Evolutionary conservation across 208 protist genomes (phyloP).

Genomic region (Lotmaria passim): DNA sequence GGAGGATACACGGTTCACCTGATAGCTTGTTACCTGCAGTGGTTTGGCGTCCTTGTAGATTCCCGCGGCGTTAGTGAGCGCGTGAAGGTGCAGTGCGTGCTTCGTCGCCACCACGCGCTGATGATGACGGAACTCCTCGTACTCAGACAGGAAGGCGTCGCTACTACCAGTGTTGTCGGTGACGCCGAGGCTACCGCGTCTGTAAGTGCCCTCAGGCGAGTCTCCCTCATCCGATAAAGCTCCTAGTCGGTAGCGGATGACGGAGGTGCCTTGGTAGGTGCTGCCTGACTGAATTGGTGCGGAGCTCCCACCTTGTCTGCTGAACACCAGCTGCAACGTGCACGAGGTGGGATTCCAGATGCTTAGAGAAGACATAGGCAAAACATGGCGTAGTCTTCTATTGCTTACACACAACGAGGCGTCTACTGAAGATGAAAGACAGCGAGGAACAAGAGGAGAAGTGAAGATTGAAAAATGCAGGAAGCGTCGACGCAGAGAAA

Average conservation of each 20-base stretch:
- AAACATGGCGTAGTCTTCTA: too few species aligned
- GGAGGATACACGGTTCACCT: slow-evolving; percentile 34
- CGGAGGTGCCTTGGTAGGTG: slow-evolving; percentile 54
- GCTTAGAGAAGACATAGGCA: slow-evolving; percentile 22
- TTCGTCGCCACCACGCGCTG: slow-evolving; percentile 8
- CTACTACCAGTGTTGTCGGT: neutral
- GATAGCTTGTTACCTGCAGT: slow-evolving; percentile 47
- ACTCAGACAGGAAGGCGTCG: slow-evolving; percentile 5
- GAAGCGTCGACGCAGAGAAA: too few species aligned
- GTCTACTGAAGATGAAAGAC: too few species aligned
- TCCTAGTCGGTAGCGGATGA: slow-evolving; percentile 71
- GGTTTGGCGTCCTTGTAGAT: slow-evolving; percentile 35
- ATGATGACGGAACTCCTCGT: slow-evolving; percentile 22
- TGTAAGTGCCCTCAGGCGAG: slow-evolving; percentile 4
- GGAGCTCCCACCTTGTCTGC: slow-evolving; percentile 4
- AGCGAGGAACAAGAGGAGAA: too few species aligned
- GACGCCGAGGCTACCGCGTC: neutral
- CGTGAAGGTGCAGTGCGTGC: slow-evolving; percentile 62
- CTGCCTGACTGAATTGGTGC: slow-evolving; percentile 32
- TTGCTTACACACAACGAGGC: too few species aligned
- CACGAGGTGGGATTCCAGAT: slow-evolving; percentile 59
- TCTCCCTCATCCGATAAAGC: too few species aligned
- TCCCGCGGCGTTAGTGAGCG: slow-evolving; percentile 31
- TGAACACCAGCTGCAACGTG: slow-evolving; percentile 61
- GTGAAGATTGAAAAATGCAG: too few species aligned